These are phyloP conservation scores for Exophiala sp. DNA, from an alignment of 2,329 filamentous ascomycete genomes.

Conservation along the genomic window DNA sequence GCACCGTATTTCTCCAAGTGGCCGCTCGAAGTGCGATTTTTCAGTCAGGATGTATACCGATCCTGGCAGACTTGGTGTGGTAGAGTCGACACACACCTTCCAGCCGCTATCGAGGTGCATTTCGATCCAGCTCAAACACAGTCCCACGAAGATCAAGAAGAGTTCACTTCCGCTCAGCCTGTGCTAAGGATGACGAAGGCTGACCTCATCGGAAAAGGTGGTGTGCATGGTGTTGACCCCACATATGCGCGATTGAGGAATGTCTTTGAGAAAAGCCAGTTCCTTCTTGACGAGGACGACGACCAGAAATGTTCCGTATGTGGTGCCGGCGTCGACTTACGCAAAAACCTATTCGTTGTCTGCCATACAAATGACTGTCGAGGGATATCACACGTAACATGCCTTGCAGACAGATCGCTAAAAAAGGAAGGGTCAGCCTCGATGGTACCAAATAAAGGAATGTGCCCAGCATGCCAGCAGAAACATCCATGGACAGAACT, in stretches of 20 bases:
- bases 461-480: slow-evolving; percentile 66
- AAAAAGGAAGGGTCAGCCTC: slow-evolving; percentile 37
- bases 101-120: slow-evolving; percentile 51
- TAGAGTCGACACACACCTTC: slow-evolving; percentile 47
- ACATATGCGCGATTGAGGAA: slow-evolving; percentile 50
- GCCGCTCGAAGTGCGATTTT: slow-evolving; percentile 80
- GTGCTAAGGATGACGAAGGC: slow-evolving; percentile 21
- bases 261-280: slow-evolving; percentile 52
- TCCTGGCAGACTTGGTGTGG: slow-evolving; percentile 64
- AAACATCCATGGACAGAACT: slow-evolving; percentile 69
- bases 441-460: slow-evolving; percentile 65
- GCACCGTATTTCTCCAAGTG: slow-evolving; percentile 76
- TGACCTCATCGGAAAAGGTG: slow-evolving; percentile 32
- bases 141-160: slow-evolving; percentile 23
- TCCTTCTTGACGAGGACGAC: slow-evolving; percentile 38
- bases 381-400: slow-evolving; percentile 53
- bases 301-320: slow-evolving; percentile 51
- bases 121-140: slow-evolving; percentile 46
- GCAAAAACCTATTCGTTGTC: slow-evolving; percentile 45
- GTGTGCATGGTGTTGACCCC: slow-evolving; percentile 48
- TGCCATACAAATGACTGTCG: slow-evolving; percentile 51
- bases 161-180: slow-evolving; percentile 27
- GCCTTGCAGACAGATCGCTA: slow-evolving; percentile 53
- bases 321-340: slow-evolving; percentile 35
- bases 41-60: slow-evolving; percentile 64